Base-by-base conservation (phyloP, 164 flowering plant genomes). In the Macadamia integrifolia region DNA sequence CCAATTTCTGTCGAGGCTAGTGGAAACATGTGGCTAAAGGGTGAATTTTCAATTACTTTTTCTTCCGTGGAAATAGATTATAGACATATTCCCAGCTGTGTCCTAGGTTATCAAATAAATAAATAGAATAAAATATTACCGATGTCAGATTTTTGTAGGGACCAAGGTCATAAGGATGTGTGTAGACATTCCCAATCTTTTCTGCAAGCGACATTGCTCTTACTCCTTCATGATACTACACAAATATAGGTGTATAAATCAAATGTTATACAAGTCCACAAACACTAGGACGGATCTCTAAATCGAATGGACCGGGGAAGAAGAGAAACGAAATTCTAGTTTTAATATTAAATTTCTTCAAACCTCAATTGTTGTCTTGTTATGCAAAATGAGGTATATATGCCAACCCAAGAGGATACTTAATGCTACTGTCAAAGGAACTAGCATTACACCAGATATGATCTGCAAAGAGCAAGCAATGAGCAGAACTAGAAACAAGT, bases 331-430 rank as follows among this genome's bases (percentile, higher is more conserved):
- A 69, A 40, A 48, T 60, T n/a, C 35, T 9, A 64, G 10, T 49
- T n/a, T 18, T 31, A 68, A 6, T 32, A 29, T 57, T 49, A 30
- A 57, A 15, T 50, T 55, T 58, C 58, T n/a, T 42, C 69, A 31
- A 67, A 93, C 98, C 98, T 93, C 98, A 30, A 93, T 93, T 15
- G 98, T 93, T 14, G 98, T 91, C 82, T 91, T 91, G 82, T 93
- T 93, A 35, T 79, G 86, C 71, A 82, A 70, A 64, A 81, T 78
- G 62, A 93, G 96, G 78, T 86, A 82, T 52, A 91, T 69, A 75
- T 91, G 97, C 98, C 98, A 91, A 62, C 89, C 87, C 70, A 87
- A 67, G 48, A 93, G 91, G 71, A 89, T 74, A 60, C 85, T 69
- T 29, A 93, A 74, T 46, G 94, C 94, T 66, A 88, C 62, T 23